These are phyloP conservation scores for Calonectria fujianensis DNA, from an alignment of 2,329 filamentous ascomycete genomes.

Conservation along the genomic window DNA sequence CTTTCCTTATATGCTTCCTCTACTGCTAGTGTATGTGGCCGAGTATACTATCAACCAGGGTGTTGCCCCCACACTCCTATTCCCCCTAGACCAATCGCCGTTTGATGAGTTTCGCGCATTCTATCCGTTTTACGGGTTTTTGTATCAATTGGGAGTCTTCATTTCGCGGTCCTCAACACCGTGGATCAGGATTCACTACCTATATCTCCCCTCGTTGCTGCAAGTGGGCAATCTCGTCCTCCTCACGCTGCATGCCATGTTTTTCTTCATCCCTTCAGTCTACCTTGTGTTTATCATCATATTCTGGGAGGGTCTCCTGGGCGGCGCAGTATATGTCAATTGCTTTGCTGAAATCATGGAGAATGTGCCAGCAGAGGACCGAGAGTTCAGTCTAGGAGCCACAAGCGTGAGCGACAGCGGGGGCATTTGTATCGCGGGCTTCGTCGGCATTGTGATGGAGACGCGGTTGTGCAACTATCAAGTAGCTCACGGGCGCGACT, in stretches of 20 bases:
- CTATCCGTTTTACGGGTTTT: conserved; percentile 94
- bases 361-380: conserved; percentile 82
- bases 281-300: conserved; percentile 90
- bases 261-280: conserved; percentile 88
- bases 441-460: conserved; percentile 89
- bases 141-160: conserved; percentile 97
- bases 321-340: conserved; percentile 95
- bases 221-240: conserved; percentile 86
- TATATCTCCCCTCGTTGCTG: conserved; percentile 89
- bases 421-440: conserved; percentile 91
- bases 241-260: conserved; percentile 84
- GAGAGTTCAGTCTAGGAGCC: conserved; percentile 93
- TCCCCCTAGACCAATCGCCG: conserved; percentile 84
- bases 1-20: conserved; percentile 89
- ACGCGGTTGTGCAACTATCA: conserved; percentile 89
- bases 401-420: conserved; percentile 94
- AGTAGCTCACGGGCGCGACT: conserved; percentile 85
- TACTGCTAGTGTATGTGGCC: conserved; percentile 93
- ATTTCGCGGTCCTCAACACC: conserved; percentile 93
- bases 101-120: conserved; percentile 90
- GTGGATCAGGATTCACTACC: conserved; percentile 85
- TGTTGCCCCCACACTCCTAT: conserved; percentile 91
- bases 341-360: conserved; percentile 97
- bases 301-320: conserved; percentile 95
- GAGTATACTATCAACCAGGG: conserved; percentile 99